These are phyloP conservation scores for Aspergillus bertholletiae DNA, from an alignment of 495 filamentous ascomycete genomes.

Conservation along the genomic window DNA sequence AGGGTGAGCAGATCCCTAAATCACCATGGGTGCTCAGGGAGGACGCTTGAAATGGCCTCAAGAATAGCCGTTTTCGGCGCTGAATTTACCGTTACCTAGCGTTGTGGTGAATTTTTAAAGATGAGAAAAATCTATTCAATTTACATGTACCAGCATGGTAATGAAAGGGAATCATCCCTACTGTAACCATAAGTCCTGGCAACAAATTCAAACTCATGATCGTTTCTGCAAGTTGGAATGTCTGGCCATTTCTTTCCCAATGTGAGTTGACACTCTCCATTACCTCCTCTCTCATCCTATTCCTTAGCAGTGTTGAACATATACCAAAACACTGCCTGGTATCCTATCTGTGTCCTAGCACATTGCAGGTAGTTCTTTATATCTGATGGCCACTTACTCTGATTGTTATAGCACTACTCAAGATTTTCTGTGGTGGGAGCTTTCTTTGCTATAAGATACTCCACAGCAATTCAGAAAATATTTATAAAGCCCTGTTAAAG, in stretches of 20 bases:
- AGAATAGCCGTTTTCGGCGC: too few species aligned
- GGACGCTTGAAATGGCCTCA: too few species aligned
- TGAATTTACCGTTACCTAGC: too few species aligned
- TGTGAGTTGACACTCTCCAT: slow-evolving; percentile 19
- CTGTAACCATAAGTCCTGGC: slow-evolving; percentile 23
- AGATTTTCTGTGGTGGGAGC: slow-evolving; percentile 21
- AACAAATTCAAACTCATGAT: slow-evolving; percentile 31
- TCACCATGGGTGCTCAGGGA: not conserved
- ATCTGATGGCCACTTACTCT: slow-evolving; percentile 22
- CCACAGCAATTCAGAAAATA: slow-evolving; percentile 19
- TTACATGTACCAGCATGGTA: slow-evolving; percentile 7
- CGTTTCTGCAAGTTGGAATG: slow-evolving; percentile 24
- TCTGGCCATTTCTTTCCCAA: slow-evolving; percentile 16
- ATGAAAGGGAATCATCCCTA: slow-evolving; percentile 14
- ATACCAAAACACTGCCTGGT: slow-evolving; percentile 20
- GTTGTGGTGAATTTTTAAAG: too few species aligned
- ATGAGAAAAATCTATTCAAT: too few species aligned
- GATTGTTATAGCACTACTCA: slow-evolving; percentile 13
- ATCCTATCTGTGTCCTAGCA: slow-evolving; percentile 18
- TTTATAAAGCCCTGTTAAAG: slow-evolving; percentile 24
- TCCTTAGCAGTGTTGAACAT: slow-evolving; percentile 23
- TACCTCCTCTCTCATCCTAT: slow-evolving; percentile 26
- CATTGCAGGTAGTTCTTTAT: slow-evolving; percentile 20
- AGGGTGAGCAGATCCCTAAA: too few species aligned
- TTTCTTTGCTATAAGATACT: slow-evolving; percentile 18